A percentile compares a stretch with the other conserved stretches of the same genome.
Evolutionary conservation across 192 early-diverging fungal genomes (phyloP).

Genomic region (Kickxella alabastrina): DNA sequence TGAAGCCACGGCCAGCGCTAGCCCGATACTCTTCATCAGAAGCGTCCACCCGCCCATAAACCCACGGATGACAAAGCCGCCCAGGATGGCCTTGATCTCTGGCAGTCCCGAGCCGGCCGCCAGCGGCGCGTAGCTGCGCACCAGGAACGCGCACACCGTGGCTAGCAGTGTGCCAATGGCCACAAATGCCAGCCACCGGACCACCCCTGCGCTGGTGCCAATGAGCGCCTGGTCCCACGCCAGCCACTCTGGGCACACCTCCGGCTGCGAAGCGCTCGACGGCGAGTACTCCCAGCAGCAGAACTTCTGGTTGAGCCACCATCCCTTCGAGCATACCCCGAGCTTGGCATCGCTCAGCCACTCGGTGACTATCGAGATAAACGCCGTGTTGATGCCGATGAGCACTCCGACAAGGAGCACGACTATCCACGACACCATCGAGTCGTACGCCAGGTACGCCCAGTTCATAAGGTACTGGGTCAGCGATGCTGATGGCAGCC

Average conservation of each 20-base stretch:
- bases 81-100: conserved; percentile 82
- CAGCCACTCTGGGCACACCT: conserved; percentile 65
- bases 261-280: conserved; percentile 18
- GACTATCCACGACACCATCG: conserved; percentile 82
- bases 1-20: conserved; percentile 74
- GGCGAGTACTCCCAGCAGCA: conserved; percentile 75
- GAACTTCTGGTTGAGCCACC: conserved; percentile 91
- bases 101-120: conserved; percentile 94
- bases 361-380: conserved; percentile 86
- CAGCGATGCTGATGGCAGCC: background rate
- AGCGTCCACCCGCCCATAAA: conserved; percentile 92
- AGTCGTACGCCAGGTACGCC: conserved; percentile 58
- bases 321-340: conserved; percentile 74
- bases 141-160: conserved; percentile 66
- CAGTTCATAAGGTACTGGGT: background rate
- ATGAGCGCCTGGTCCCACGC: conserved; percentile 65
- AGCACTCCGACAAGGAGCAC: conserved; percentile 70
- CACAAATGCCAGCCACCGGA: conserved; percentile 81
- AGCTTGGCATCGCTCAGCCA: conserved; percentile 88
- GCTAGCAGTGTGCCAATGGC: conserved; percentile 72
- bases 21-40: conserved; percentile 70
- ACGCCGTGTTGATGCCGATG: conserved; percentile 80
- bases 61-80: conserved; percentile 90
- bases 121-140: conserved; percentile 75
- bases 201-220: conserved; percentile 49